Base-by-base conservation (phyloP, 2,329 filamentous ascomycete genomes). In the Ascochyta koolunga region DNA sequence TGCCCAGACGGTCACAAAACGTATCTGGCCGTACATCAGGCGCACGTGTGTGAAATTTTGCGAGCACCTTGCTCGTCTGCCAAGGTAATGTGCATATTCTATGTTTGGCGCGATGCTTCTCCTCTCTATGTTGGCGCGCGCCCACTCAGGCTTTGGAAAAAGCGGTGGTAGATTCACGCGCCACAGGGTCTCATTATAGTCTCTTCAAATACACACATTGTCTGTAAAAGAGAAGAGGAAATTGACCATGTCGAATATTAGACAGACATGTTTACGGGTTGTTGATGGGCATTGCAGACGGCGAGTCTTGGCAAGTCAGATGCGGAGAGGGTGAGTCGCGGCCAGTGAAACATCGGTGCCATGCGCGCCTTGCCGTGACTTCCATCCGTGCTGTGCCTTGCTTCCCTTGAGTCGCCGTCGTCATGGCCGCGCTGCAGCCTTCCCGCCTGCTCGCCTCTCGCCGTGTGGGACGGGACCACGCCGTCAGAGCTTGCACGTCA, bases 301-400 rank as follows among this genome's bases (percentile, higher is more conserved):
- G 25, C 27, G 19, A 36, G 29, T 40, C 45, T 49, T 54, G 40
- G 46, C 51, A 13, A 9, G 4, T 31, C 19, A 42, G 19, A 11
- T 42, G 50, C 42, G 50, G 43, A 53, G 37, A 43, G 38, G 37
- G 42, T 53, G 43, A 43, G 25, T 51, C 35, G 48, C 21, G n/a
- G 33, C n/a, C 22, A 8, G 39, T 29, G 24, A 19, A 27, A 4
- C 36, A 37, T 33, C 43, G 25, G 41, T 46, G 36, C 49, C 48
- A 18, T 25, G n/a, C 36, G 16, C 27, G 24, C 37, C 50, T 41
- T 52, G 50, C 50, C 42, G 37, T 52, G 27, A 36, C 35, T 39
- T 39, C 40, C 41, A 22, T 33, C 35, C 24, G 40, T 35, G 49
- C 24, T 41, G 21, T 38, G 50, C 43, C 43, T 48, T 48, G 38